These are phyloP conservation scores for Fomitopsis palustris DNA, from an alignment of 1,284 basidiomycete species.

Conservation along the genomic window DNA sequence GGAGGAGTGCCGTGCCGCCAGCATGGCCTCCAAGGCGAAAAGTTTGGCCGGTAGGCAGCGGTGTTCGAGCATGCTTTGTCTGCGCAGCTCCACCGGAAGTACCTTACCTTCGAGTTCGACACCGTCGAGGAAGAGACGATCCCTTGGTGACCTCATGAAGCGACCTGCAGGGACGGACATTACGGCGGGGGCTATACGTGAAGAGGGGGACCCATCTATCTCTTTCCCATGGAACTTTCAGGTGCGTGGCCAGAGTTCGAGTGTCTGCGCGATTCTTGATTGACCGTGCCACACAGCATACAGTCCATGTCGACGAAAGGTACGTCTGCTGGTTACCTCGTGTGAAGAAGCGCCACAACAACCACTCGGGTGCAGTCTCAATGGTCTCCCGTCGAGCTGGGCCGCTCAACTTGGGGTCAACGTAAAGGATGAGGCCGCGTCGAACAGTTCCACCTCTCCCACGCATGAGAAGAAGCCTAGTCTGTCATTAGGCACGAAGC, in stretches of 20 bases:
- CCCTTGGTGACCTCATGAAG: neutral
- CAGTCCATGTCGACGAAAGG: slow-evolving; percentile 6
- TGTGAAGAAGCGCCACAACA: neutral
- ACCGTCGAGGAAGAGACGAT: neutral
- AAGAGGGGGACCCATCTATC: neutral
- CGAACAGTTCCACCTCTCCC: neutral
- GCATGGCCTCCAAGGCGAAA: neutral
- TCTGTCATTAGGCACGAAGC: neutral
- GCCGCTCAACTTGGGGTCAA: neutral
- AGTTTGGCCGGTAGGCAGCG: neutral
- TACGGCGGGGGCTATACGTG: neutral
- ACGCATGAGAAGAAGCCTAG: neutral
- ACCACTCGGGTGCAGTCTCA: neutral
- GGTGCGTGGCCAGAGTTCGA: neutral
- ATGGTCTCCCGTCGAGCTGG: slow-evolving; percentile 6
- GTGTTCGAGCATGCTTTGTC: neutral
- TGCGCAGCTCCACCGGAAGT: neutral
- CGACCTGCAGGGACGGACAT: neutral
- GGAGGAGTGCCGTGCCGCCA: neutral
- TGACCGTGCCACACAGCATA: neutral
- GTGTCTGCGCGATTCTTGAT: neutral
- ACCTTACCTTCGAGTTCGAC: neutral
- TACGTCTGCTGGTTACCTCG: neutral
- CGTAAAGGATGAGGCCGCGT: neutral
- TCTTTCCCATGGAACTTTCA: slow-evolving; percentile 9